Percentiles rank a stretch among this genome's conserved stretches.
Conservation (phyloP, 495 filamentous ascomycete genomes). For the Aspergillus haitiensis region DNA sequence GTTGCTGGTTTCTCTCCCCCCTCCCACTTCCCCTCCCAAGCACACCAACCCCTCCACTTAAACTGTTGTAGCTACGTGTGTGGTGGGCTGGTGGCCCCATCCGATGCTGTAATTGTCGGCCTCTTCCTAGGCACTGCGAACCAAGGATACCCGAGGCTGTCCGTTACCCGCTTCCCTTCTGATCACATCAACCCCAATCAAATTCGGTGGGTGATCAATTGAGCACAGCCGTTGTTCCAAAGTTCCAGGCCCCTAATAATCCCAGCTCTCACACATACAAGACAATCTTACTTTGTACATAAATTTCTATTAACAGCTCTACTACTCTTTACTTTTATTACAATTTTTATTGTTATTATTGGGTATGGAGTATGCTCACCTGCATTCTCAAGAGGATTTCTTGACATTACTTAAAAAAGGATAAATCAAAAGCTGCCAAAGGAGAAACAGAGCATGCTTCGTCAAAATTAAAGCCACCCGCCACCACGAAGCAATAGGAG, state of each 20-base stretch:
- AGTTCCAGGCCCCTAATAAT: constrained; percentile 22
- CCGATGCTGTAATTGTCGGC: constrained; percentile 10
- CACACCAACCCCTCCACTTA: constrained; percentile 24
- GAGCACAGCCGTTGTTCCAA: constrained; percentile 24
- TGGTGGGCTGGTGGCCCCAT: constrained; percentile 16
- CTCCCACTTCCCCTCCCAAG: constrained; percentile 6
- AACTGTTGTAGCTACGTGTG: constrained; percentile 12
- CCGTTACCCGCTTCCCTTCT: constrained; percentile 2
- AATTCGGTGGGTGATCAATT: constrained; percentile 17
- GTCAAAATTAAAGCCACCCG: constrained; percentile 18
- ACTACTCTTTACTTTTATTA: too few species aligned
- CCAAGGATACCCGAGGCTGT: constrained; percentile 15
- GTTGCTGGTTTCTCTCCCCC: not conserved
- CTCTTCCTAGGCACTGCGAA: constrained; percentile 1
- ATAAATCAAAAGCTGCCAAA: not conserved
- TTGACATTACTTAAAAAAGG: too few species aligned
- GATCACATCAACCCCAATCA: constrained; percentile 12
- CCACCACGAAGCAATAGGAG: constrained; percentile 26
- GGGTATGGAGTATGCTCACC: too few species aligned
- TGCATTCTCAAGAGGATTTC: too few species aligned
- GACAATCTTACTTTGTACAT: too few species aligned
- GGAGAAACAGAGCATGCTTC: constrained; percentile 15
- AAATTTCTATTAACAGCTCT: too few species aligned
- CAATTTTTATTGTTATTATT: too few species aligned
- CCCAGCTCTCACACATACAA: constrained; percentile 2